These are phyloP conservation scores for Artomyces pyxidatus DNA, from an alignment of 768 basidiomycete species.

Conservation along the genomic window DNA sequence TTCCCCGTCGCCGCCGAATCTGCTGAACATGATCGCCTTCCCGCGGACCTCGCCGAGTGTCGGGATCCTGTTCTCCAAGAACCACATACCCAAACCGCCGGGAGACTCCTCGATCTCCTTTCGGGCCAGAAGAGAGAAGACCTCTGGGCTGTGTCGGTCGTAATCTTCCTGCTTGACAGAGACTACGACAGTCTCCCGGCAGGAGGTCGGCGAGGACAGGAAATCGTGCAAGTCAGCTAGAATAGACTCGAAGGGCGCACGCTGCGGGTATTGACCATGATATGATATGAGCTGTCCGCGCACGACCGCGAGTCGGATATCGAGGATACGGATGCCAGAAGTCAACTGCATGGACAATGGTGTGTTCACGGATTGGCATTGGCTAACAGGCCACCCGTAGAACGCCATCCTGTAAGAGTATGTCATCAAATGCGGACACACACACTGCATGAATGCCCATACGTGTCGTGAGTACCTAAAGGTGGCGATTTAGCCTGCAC, in stretches of 20 bases:
- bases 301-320: slow-evolving; percentile 70
- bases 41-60: slow-evolving; percentile 78
- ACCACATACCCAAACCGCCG: slow-evolving; percentile 62
- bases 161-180: slow-evolving; percentile 87
- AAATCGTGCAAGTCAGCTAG: slow-evolving; percentile 54
- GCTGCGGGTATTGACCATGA: slow-evolving; percentile 71
- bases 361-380: slow-evolving; percentile 66
- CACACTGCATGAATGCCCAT: too few species aligned
- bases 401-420: slow-evolving; percentile 56
- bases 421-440: too few species aligned
- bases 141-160: slow-evolving; percentile 30
- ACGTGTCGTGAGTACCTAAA: slow-evolving; percentile 66
- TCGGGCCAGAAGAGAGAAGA: slow-evolving; percentile 60
- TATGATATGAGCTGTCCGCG: slow-evolving; percentile 61
- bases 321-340: slow-evolving; percentile 74
- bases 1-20: slow-evolving; percentile 65
- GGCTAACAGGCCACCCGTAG: slow-evolving; percentile 79
- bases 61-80: slow-evolving; percentile 73
- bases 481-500: too few species aligned
- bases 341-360: slow-evolving; percentile 62
- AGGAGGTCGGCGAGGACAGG: slow-evolving; percentile 47
- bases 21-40: slow-evolving; percentile 76
- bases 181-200: slow-evolving; percentile 71
- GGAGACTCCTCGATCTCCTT: slow-evolving; percentile 53
- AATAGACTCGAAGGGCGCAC: slow-evolving; percentile 58